A percentile compares a stretch with the other conserved stretches of the same genome.
phyloP scores from a whole-genome alignment of 129 eudicot genomes.

The Oenanthe sinensis region DNA sequence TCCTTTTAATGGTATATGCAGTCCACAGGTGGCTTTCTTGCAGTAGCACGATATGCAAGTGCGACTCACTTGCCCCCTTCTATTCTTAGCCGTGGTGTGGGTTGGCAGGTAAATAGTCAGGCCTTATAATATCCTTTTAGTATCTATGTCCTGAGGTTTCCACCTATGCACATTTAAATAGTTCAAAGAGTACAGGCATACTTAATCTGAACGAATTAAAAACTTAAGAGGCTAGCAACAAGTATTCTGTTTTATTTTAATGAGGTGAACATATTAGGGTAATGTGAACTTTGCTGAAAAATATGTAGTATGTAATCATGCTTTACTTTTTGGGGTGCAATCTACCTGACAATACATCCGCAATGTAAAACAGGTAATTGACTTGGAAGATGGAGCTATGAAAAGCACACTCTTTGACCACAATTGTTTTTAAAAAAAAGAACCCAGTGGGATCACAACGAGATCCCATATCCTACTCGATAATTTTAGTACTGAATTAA shows the following conservation, averaged over 20 bases:
- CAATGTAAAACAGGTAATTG: not conserved
- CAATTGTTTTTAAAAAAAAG: not conserved
- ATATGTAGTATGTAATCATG: not conserved
- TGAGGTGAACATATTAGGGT: not conserved
- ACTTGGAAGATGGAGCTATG: not conserved
- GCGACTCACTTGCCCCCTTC: slow-evolving; percentile 68
- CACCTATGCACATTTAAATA: not conserved
- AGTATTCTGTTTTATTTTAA: not conserved
- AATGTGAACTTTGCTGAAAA: not conserved
- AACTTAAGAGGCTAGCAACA: not conserved
- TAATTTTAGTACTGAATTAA: not conserved
- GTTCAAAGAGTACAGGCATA: not conserved
- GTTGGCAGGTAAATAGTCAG: slow-evolving; percentile 50
- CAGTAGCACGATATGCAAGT: slow-evolving; percentile 61
- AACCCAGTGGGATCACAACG: not conserved
- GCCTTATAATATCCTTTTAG: not conserved
- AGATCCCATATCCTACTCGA: not conserved
- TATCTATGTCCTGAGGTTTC: not conserved
- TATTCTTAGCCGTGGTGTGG: slow-evolving; percentile 64
- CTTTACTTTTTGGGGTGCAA: not conserved
- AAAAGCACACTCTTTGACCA: not conserved
- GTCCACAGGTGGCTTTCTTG: slow-evolving; percentile 70
- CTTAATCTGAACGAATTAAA: not conserved
- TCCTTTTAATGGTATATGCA: slow-evolving; percentile 21
- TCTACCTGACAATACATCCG: not conserved